phyloP scores from a whole-genome alignment of 2,329 filamentous ascomycete genomes.

The Colletotrichum tropicale region DNA sequence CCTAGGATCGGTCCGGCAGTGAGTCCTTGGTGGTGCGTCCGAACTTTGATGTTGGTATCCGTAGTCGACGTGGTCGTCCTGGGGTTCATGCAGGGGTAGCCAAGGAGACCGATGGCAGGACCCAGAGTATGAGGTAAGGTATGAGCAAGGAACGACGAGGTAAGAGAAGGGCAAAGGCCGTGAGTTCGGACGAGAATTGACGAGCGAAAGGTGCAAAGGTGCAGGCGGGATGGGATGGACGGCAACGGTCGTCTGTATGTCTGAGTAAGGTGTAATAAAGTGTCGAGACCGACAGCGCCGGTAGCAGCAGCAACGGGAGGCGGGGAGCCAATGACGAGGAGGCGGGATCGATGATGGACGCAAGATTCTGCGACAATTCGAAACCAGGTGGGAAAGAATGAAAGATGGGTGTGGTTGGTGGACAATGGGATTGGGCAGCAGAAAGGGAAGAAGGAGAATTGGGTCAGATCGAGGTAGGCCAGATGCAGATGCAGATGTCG shows the following conservation, averaged over 20 bases:
- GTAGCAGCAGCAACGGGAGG: background rate
- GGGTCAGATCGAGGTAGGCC: background rate
- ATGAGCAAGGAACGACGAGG: slow-evolving; percentile 3
- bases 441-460: background rate
- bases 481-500: background rate
- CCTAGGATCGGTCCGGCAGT: background rate
- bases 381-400: background rate
- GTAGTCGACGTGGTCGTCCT: slow-evolving; percentile 6
- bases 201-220: background rate
- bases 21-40: background rate
- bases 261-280: background rate
- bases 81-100: slow-evolving; percentile 3
- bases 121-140: slow-evolving; percentile 18
- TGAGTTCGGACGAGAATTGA: slow-evolving; percentile 11
- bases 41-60: background rate
- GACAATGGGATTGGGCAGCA: background rate
- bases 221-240: background rate
- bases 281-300: background rate
- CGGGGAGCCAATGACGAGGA: background rate
- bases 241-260: background rate
- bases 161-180: background rate
- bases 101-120: slow-evolving; percentile 18
- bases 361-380: background rate
- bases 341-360: background rate
- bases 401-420: background rate